phyloP scores from a whole-genome alignment of 306 rosid genomes.

The Echinosophora koreensis region DNA sequence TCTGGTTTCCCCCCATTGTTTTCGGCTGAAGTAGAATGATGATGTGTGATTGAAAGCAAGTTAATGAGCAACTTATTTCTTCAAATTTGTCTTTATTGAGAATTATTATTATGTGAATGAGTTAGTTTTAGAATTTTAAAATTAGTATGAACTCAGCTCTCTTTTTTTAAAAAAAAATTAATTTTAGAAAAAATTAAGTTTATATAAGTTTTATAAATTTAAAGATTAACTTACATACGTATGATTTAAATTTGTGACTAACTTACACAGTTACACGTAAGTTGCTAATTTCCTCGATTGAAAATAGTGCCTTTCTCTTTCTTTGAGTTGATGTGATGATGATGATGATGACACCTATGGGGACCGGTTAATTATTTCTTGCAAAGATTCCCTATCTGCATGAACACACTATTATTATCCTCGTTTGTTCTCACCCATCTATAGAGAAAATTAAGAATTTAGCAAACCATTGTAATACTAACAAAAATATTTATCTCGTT shows the following conservation, averaged over 20 bases:
- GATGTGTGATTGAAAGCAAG: conserved; percentile 43
- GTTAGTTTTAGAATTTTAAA: too few species aligned
- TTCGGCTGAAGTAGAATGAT: conserved; percentile 53
- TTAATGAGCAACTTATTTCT: too few species aligned
- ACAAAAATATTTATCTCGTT: too few species aligned
- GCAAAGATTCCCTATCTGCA: conserved; percentile 55
- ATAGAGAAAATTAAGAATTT: conserved; percentile 25
- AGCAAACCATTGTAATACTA: conserved; percentile 43
- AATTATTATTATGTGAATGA: too few species aligned
- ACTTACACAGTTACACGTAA: too few species aligned
- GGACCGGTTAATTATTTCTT: conserved; percentile 56
- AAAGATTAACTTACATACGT: background rate
- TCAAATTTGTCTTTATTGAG: too few species aligned
- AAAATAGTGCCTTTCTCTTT: conserved; percentile 34
- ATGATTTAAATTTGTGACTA: too few species aligned
- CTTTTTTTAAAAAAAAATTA: too few species aligned
- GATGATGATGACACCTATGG: conserved; percentile 40
- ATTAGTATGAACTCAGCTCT: too few species aligned
- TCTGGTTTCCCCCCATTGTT: conserved; percentile 46
- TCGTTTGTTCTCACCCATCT: conserved; percentile 30
- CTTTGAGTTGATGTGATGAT: conserved; percentile 47
- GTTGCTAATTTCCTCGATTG: conserved; percentile 14
- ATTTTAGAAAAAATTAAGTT: too few species aligned
- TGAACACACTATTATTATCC: conserved; percentile 37
- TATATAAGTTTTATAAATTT: too few species aligned